Evolutionary conservation across 169 alveolate genomes (phyloP), one percentile per base, ranked within the genome.

Genomic region (Plasmodium berghei): DNA sequence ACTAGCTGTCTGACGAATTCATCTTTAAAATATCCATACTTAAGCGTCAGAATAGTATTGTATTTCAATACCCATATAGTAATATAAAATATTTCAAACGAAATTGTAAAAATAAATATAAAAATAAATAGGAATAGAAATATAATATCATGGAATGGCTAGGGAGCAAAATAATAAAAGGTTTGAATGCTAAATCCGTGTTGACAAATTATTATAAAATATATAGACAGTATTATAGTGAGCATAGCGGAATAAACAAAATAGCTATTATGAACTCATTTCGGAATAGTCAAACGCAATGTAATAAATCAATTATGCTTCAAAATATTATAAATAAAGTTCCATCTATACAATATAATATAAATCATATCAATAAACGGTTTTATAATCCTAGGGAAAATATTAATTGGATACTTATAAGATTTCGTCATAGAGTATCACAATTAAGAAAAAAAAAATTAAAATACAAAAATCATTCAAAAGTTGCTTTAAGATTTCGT

Each of bases 401-500:
- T 48, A 75, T 75, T 42, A 75, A 93, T 72, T 93, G 96, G 96
- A 87, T 75, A 24, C 93, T 94, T 16, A 88, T 93, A 14, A 87
- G 87, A 46, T 91, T 72, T 56, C 59, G 92, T 10, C 93, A 94
- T 90, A 85, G 95, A 24, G 74, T 70, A 69, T 74, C 92, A 22
- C 93, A 93, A 40, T 42, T 91, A 67, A 55, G 93, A 20, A 83
- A 72, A 75, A 92, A 74, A 89, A 93, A 93, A 86, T 86, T 87
- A 55, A 93, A 93, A 72, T 94, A 64, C 34, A 93, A 93, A 86
- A 91, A 91, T 69, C 96, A 93, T 70, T 90, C 94, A 5, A 85
- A 93, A 12, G 96, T 93, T 26, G 93, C 94, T 18, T 77, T 93
- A 58, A 70, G 96, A 49, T 93, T 93, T 73, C 90, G 96, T 49